phyloP scores from a whole-genome alignment of 345 rosid species.

The Eutrema heterophyllum region DNA sequence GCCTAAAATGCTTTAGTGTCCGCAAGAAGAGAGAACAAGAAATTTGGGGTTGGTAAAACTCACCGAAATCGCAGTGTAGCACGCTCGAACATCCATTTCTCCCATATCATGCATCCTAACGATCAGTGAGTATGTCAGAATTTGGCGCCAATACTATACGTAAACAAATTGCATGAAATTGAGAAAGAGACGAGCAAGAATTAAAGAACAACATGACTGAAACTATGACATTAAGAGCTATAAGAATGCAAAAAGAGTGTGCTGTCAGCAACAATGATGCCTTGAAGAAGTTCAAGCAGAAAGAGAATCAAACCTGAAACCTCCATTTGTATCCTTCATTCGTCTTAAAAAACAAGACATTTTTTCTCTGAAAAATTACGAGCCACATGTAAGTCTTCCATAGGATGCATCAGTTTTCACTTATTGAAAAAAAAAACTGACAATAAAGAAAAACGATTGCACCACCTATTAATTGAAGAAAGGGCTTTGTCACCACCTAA shows the following conservation, averaged over 20 bases:
- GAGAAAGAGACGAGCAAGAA: background rate
- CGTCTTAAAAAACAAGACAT: constrained; percentile 48
- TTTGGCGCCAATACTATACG: background rate
- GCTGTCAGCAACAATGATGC: background rate
- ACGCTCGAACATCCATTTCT: constrained; percentile 94
- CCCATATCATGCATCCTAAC: constrained; percentile 94
- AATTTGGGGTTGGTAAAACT: constrained; percentile 12
- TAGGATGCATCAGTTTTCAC: constrained; percentile 1
- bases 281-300: background rate
- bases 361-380: constrained; percentile 49
- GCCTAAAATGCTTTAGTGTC: background rate
- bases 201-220: constrained; percentile 3
- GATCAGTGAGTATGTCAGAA: constrained; percentile 11
- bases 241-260: background rate
- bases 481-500: constrained; percentile 72
- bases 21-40: background rate
- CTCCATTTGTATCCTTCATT: constrained; percentile 81
- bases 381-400: constrained; percentile 27
- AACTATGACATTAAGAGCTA: background rate
- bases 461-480: constrained; percentile 77
- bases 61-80: constrained; percentile 94
- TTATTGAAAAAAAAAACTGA: background rate
- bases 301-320: constrained; percentile 60
- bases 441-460: background rate
- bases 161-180: background rate